Base-by-base conservation (phyloP, 2,329 filamentous ascomycete species). In the Trichoderma sp. region DNA sequence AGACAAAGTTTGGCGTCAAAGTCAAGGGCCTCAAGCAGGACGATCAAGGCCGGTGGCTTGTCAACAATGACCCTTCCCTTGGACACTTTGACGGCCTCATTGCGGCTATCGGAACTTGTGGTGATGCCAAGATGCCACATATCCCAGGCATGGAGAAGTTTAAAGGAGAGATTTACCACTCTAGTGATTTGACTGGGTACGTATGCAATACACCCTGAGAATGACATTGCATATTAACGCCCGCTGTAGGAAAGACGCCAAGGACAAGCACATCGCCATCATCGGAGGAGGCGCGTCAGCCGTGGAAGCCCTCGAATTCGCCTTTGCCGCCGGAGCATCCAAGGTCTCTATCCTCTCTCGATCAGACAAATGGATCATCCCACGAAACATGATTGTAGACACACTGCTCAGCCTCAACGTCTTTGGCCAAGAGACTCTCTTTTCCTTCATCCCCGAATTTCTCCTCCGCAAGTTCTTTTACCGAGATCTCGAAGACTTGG, bases 311-410 rank as follows among this genome's bases (percentile, higher is more conserved):
- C 85, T 97, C 30, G 93, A 97, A 77, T 97, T 93, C 76, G 92
- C 92, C 1, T 87, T 90, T 12, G 83, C 88, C 14, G 87, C 89
- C 56, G 86, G 89, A 4, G 93, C 93, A 0, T 83, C 84, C 8
- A 89, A 93, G 76, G 90, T 91, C 0, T 90, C 90, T 71, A 90
- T 97, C 34, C 86, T 97, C 11, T 89, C 93, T 0, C 87, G 93
- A 26, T 92, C 90, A 15, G 93, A 95, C 76, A 96, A 95, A 80
- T 95, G 93, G 93, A 93, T 96, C 74, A 95, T 95, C 67, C 93
- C 93, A 0, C 88, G 94, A 9, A 96, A 97, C 75, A 84, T 92
- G 0, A 63, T 96, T 57, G 85, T 96, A 65, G 91, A 97, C 78
- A 84, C 88, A 2, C 84, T 97, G 1, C 86, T 97, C 1, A 88